phyloP scores from a whole-genome alignment of 352 stramenopile genomes.

The Paralagenidium karlingii region DNA sequence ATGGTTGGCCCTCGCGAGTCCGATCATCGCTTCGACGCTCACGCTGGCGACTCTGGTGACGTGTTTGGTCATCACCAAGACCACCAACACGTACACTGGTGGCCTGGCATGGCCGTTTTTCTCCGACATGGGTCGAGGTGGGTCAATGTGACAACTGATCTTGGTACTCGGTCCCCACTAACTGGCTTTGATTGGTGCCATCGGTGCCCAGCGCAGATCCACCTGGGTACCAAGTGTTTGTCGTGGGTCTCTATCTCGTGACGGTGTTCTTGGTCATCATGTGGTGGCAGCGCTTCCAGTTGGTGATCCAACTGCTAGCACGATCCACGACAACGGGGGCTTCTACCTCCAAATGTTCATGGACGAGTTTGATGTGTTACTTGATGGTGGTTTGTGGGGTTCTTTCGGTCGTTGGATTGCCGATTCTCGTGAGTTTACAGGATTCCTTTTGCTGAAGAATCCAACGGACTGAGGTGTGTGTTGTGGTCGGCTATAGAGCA shows the following conservation, averaged over 20 bases:
- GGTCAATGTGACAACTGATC: not conserved
- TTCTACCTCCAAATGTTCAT: conserved; percentile 10
- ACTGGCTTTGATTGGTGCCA: not conserved
- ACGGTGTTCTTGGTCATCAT: conserved; percentile 28
- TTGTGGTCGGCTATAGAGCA: too few species aligned
- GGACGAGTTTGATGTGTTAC: too few species aligned
- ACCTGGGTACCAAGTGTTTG: conserved; percentile 50
- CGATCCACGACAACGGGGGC: conserved; percentile 5
- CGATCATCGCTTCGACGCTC: conserved; percentile 21
- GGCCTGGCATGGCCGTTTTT: conserved; percentile 46
- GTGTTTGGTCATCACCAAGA: conserved; percentile 45
- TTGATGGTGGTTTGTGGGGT: conserved; percentile 16
- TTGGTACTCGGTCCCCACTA: not conserved
- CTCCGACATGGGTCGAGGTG: conserved; percentile 46
- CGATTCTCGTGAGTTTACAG: conserved; percentile 26
- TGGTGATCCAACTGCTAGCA: conserved; percentile 3
- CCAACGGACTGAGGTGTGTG: not conserved
- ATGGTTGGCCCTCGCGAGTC: too few species aligned
- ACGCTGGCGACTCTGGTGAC: conserved; percentile 29
- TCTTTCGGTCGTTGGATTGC: conserved; percentile 28
- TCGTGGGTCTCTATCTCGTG: conserved; percentile 25
- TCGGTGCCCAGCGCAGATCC: too few species aligned
- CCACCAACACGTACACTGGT: conserved; percentile 32
- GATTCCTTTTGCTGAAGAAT: not conserved
- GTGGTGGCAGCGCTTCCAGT: conserved; percentile 29